These are phyloP conservation scores for Candida parachauliodes DNA, from an alignment of 805 yeast species.

Conservation along the genomic window DNA sequence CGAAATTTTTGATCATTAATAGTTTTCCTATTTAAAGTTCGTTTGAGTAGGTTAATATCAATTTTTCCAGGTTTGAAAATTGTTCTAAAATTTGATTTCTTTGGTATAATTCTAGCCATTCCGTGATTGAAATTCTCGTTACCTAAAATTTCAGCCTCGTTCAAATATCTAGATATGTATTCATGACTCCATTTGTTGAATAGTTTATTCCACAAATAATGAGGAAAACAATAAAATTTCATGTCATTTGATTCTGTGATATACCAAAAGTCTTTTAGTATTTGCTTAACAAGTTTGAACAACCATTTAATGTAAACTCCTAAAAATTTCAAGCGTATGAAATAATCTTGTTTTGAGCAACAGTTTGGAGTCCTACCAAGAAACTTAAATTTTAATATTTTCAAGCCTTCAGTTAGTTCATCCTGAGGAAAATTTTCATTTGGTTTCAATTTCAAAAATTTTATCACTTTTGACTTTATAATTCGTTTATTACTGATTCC, in stretches of 20 bases:
- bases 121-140: conserved; percentile 27
- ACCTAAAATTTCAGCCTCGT: conserved; percentile 1
- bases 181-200: conserved; percentile 38
- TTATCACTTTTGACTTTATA: conserved; percentile 33
- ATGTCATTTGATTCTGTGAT: conserved; percentile 66
- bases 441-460: conserved; percentile 34
- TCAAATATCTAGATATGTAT: conserved; percentile 41
- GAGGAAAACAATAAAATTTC: conserved; percentile 47
- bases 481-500: conserved; percentile 42
- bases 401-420: conserved; percentile 32
- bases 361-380: conserved; percentile 30
- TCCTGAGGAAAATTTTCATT: conserved; percentile 31
- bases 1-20: conserved; percentile 24
- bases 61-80: conserved; percentile 49
- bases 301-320: conserved; percentile 56
- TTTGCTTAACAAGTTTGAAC: conserved; percentile 38
- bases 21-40: neutral
- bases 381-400: conserved; percentile 53
- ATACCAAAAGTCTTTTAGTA: conserved; percentile 58
- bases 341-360: conserved; percentile 41
- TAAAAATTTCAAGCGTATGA: conserved; percentile 33
- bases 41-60: neutral
- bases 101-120: conserved; percentile 54
- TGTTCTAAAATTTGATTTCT: conserved; percentile 54
- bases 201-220: conserved; percentile 50